phyloP scores from a whole-genome alignment of 352 stramenopile species.

The Globisporangium cylindrosporum region DNA sequence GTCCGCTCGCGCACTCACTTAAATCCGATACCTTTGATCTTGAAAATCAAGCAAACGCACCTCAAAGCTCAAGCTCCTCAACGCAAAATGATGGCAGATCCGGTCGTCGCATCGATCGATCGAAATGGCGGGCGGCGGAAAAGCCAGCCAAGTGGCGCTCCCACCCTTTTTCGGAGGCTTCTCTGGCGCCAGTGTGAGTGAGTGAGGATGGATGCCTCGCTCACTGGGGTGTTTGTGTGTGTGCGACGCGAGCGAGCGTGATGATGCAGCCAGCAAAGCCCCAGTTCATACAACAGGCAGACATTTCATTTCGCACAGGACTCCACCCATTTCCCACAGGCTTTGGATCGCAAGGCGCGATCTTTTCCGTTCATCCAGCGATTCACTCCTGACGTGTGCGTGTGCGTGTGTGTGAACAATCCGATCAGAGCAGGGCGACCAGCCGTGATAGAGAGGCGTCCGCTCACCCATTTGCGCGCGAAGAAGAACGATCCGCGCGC shows the following conservation, averaged over 20 bases:
- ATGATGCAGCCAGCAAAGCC: neutral
- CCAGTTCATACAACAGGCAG: neutral
- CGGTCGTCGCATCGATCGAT: neutral
- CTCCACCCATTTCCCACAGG: slow-evolving; percentile 11
- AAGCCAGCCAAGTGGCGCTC: neutral
- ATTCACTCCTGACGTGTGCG: neutral
- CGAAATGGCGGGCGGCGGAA: neutral
- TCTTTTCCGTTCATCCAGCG: neutral
- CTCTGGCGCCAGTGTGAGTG: neutral
- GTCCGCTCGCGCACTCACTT: neutral
- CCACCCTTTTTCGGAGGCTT: neutral
- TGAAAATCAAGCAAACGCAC: neutral
- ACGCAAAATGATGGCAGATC: neutral
- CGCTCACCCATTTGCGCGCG: neutral
- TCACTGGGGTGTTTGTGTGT: neutral
- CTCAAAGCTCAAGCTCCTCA: neutral
- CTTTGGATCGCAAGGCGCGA: neutral
- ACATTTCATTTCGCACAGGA: neutral
- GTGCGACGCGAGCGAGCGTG: neutral
- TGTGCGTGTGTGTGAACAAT: neutral
- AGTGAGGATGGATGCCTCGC: neutral
- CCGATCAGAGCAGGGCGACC: neutral
- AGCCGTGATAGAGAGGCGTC: neutral
- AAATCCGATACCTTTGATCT: neutral
- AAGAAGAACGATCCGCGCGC: slow-evolving; percentile 5